Base-by-base conservation (phyloP, 148 eudicot species). In the Chenopodium suecicum region DNA sequence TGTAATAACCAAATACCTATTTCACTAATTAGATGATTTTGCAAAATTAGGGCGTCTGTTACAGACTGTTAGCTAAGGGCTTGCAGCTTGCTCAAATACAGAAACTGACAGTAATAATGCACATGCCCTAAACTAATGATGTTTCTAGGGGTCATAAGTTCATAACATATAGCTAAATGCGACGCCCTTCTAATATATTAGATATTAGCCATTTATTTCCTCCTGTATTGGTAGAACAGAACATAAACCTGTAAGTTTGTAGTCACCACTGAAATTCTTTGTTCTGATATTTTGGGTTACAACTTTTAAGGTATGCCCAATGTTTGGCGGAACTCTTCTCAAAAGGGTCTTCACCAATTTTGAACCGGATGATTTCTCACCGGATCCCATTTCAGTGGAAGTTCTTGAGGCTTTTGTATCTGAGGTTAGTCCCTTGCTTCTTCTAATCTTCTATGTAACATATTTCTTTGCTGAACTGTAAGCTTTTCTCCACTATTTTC, bases 281-380 rank as follows among this genome's bases (percentile, higher is more conserved):
- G 29, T 70, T 13, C 37, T 70, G 20, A 37, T 29, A 70, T 73
- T 2, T 73, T 37, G 31, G 14, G 69, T 81, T 73, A 4, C 64
- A 75, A 27, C 63, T 78, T 74, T 87, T 68, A 75, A 95, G 98
- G 96, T 96, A 62, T 96, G 99, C 73, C 99, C 99, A 41, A 83
- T 82, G 77, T 86, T 96, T 69, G 88, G 90, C 44, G 89, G 87
- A 41, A 74, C 87, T 19, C 80, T 94, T 73, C 87, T 94, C 88
- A 92, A 85, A 75, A 87, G 92, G 85, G 95, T 96, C 64, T 85
- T 94, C 32, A 74, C 63, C 74, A 91, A 88, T 80, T 96, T 91
- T 76, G 92, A 90, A 60, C 99, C 99, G 3, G 99, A 96, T 78
- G 98, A 96, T 68, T 96, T 96, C 76, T 92, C 90, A 83, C 99